Conservation (phyloP, 495 filamentous ascomycete genomes). For the Penicillium coffeae region DNA sequence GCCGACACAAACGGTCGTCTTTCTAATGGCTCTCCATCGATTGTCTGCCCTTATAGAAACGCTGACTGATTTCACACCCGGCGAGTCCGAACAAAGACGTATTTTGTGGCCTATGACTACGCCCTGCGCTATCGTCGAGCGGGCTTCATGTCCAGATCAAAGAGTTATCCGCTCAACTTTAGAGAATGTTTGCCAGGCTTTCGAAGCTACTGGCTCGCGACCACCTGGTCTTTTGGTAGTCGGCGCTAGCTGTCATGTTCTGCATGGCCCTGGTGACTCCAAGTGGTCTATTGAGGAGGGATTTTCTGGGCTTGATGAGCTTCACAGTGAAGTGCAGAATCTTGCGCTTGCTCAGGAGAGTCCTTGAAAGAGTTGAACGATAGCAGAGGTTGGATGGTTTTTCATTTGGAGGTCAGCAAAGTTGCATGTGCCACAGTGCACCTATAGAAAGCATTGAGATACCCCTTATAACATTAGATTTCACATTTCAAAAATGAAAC, state of each 20-base stretch:
- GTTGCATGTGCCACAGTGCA: no score
- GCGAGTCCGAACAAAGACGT: constrained; percentile 19
- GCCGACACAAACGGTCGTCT: constrained; percentile 77
- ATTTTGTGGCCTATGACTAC: constrained; percentile 52
- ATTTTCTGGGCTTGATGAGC: constrained; percentile 60
- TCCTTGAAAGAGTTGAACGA: background rate
- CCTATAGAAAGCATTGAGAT: background rate
- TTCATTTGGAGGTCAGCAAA: no score
- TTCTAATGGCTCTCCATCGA: constrained; percentile 91
- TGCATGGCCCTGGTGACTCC: constrained; percentile 49
- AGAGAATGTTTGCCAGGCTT: constrained; percentile 69
- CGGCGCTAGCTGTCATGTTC: constrained; percentile 75
- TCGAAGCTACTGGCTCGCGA: constrained; percentile 84
- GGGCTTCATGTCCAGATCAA: constrained; percentile 94
- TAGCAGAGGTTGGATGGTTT: no score
- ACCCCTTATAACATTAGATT: no score
- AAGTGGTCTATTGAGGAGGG: constrained; percentile 91
- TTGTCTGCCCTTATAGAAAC: constrained; percentile 66
- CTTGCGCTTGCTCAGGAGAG: constrained; percentile 2
- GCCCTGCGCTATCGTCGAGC: constrained; percentile 88
- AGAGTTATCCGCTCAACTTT: constrained; percentile 85
- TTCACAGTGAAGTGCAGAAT: constrained; percentile 26
- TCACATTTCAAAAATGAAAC: no score
- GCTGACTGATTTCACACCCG: constrained; percentile 42
- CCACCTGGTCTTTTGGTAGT: constrained; percentile 91